phyloP scores from a whole-genome alignment of 2,329 filamentous ascomycete species.

The Zasmidium cellare region DNA sequence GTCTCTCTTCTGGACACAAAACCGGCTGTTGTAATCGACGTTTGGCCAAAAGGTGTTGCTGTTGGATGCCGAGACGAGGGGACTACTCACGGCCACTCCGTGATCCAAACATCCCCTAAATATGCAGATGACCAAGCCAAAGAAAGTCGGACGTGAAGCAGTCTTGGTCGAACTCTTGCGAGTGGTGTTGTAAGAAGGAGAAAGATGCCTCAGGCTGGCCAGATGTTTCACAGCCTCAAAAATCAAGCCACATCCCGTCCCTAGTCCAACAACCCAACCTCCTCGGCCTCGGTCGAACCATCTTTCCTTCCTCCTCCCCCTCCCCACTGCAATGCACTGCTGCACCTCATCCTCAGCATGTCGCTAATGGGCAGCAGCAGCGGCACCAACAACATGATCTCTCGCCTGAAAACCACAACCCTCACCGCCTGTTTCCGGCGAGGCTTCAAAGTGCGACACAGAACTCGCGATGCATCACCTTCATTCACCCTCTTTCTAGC shows the following conservation, averaged over 20 bases:
- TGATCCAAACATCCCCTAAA: too few relatives aligned
- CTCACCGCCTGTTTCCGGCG: neutral
- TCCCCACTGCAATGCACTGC: neutral
- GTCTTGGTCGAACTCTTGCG: too few relatives aligned
- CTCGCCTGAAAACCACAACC: neutral
- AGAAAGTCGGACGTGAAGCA: too few relatives aligned
- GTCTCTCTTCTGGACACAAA: too few relatives aligned
- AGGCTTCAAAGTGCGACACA: constrained; percentile 3
- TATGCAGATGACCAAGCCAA: too few relatives aligned
- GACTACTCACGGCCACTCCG: too few relatives aligned
- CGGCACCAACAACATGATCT: neutral
- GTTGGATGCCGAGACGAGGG: too few relatives aligned
- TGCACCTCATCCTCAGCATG: neutral
- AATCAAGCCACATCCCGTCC: neutral
- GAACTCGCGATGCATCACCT: neutral
- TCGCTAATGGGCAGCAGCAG: neutral
- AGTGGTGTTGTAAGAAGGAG: neutral
- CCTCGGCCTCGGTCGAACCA: neutral
- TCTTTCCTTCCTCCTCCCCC: neutral
- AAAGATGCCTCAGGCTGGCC: neutral
- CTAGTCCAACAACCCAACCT: neutral
- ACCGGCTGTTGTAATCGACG: too few relatives aligned
- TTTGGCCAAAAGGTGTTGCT: too few relatives aligned
- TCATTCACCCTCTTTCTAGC: constrained; percentile 5
- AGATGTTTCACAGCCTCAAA: neutral